Evolutionary conservation across 1,284 basidiomycete genomes (phyloP), one percentile per base, ranked within the genome.

Genomic region (Coriolopsis trogii): DNA sequence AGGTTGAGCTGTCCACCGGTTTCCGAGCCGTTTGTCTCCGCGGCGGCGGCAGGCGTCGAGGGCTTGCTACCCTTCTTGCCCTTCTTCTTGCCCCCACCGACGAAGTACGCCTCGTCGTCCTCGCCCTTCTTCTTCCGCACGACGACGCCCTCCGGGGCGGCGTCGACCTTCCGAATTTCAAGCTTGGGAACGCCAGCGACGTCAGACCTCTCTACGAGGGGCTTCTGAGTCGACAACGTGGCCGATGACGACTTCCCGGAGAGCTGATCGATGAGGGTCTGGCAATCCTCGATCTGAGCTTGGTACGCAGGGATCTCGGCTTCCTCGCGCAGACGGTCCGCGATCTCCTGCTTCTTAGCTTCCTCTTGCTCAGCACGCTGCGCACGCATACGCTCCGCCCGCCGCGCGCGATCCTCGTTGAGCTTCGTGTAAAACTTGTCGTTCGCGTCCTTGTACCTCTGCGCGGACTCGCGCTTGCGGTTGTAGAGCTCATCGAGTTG

Each of bases 271-370:
- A 99, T 91, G 57, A 97, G 83, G 6, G 91, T 95, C 66, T 93
- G 89, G 74, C 95, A 98, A 71, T 99, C 97, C 74, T 99, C 95
- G 63, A 99, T 95, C 72, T 98, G 87, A 53, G 87, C 80, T 65
- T 94, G 91, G 78, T 86, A 99, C 0, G 97, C 97, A 33, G 97
- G 95, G 34, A 82, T 66, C 50, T 89, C 84, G 26, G 97, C 97
- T 64, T 98, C 95, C 60, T 99, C 97, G 51, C 92, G 87, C 51
- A 99, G 68, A 39, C 85, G 85, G 59, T 87, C 81, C 37, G 89
- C 92, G 53, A 88, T 77, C 67, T 94, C 93, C 68, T 87, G 79
- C 67, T 88, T 89, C 75, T 93, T 93, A 54, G 84, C 80, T 23
- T 86, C 81, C 65, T 98, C 95, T 65, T 93, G 87, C 15, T 84